Conservation (phyloP, 1,139 yeast species). For the Geotrichum cucujoidarum region DNA sequence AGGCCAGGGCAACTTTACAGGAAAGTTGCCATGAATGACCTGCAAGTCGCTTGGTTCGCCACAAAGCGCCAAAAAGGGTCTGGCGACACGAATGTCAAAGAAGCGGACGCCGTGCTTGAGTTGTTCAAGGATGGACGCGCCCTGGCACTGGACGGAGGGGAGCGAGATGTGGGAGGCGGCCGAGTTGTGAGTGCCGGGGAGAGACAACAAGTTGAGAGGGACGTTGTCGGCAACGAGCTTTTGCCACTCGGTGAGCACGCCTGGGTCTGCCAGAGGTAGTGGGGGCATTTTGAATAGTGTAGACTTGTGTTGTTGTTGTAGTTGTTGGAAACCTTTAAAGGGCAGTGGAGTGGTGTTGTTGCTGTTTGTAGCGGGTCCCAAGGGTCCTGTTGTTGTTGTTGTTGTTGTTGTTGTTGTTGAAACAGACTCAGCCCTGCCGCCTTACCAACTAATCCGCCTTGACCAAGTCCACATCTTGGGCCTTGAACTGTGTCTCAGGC, state of each 20-base stretch:
- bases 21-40: conserved; percentile 73
- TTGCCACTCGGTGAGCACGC: conserved; percentile 46
- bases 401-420: no score
- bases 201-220: conserved; percentile 49
- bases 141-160: conserved; percentile 79
- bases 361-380: no score
- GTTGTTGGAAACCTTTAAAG: no score
- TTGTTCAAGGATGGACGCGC: conserved; percentile 54
- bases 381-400: no score
- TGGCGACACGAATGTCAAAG: conserved; percentile 63
- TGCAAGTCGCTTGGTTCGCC: conserved; percentile 49
- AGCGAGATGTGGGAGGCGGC: conserved; percentile 72
- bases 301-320: no score
- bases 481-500: no score
- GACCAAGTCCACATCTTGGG: no score
- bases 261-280: conserved; percentile 12
- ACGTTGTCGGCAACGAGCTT: conserved; percentile 50
- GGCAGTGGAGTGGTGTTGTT: no score
- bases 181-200: conserved; percentile 74
- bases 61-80: conserved; percentile 44
- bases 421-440: no score
- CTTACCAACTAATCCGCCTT: no score
- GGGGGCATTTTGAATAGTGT: no score
- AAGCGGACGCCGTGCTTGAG: conserved; percentile 69
- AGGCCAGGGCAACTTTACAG: conserved; percentile 61